Percentiles rank a stretch among this genome's conserved stretches.
Evolutionary conservation across 1,284 basidiomycete species (phyloP).

Genomic region (Abortiporus biennis): DNA sequence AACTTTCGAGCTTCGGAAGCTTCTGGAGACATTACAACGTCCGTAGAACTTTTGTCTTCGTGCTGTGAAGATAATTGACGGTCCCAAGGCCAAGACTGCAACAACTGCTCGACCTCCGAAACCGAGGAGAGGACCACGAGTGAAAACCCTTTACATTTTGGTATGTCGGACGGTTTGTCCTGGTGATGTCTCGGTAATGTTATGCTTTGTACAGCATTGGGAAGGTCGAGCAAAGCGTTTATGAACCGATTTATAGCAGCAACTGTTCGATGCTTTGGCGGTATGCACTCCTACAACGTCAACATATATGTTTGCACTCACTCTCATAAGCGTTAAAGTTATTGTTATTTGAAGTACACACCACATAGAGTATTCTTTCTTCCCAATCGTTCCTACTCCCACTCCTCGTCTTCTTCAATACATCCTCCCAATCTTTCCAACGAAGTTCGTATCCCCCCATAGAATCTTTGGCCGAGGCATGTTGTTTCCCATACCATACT

Average conservation of each 20-base stretch:
- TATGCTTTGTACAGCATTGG: slow-evolving; percentile 40
- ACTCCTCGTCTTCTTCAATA: slow-evolving; percentile 21
- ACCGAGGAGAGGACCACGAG: slow-evolving; percentile 46
- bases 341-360: slow-evolving; percentile 25
- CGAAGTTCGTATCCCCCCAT: slow-evolving; percentile 54
- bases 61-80: no score
- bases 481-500: slow-evolving; percentile 29
- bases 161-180: slow-evolving; percentile 43
- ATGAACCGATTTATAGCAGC: slow-evolving; percentile 42
- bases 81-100: slow-evolving; percentile 57
- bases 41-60: slow-evolving; percentile 5
- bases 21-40: not conserved
- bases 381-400: slow-evolving; percentile 52
- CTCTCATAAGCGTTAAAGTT: not conserved
- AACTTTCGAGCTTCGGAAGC: slow-evolving; percentile 42
- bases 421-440: slow-evolving; percentile 36
- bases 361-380: slow-evolving; percentile 56
- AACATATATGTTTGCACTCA: not conserved
- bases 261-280: slow-evolving; percentile 41
- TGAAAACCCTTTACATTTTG: slow-evolving; percentile 68
- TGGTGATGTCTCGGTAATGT: slow-evolving; percentile 53
- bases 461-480: slow-evolving; percentile 19
- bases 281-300: slow-evolving; percentile 60
- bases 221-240: slow-evolving; percentile 28
- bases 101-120: slow-evolving; percentile 35